These are phyloP conservation scores for Pestalotiopsis fici DNA, from an alignment of 2,329 filamentous ascomycete genomes.

Conservation along the genomic window DNA sequence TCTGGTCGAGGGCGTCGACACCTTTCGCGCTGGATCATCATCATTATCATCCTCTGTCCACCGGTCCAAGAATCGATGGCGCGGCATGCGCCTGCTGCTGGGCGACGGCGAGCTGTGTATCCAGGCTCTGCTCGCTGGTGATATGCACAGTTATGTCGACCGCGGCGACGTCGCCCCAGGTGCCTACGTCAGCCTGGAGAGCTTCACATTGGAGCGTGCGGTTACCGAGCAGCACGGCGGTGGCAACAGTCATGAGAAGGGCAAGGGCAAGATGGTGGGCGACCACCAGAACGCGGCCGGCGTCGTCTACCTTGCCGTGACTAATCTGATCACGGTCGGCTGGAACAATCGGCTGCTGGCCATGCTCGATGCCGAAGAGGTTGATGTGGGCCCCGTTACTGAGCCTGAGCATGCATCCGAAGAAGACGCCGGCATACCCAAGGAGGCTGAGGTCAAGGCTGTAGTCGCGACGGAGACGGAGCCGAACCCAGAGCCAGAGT, in stretches of 20 bases:
- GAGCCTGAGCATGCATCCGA: neutral
- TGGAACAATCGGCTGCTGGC: constrained; percentile 45
- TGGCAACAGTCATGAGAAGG: neutral
- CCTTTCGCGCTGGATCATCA: constrained; percentile 34
- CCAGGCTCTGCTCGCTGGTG: constrained; percentile 49
- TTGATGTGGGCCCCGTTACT: neutral
- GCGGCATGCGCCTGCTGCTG: constrained; percentile 47
- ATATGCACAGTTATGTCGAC: constrained; percentile 50
- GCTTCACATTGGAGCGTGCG: constrained; percentile 36
- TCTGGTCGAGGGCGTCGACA: constrained; percentile 48
- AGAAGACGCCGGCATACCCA: neutral
- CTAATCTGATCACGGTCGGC: constrained; percentile 46
- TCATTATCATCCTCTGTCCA: constrained; percentile 18
- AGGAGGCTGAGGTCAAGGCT: neutral
- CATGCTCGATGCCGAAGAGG: constrained; percentile 15
- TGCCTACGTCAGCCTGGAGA: constrained; percentile 48
- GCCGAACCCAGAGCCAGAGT: neutral
- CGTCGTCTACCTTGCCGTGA: constrained; percentile 43
- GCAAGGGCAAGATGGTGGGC: neutral
- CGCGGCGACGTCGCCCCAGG: constrained; percentile 45
- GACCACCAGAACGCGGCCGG: neutral
- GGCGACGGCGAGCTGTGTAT: constrained; percentile 56
- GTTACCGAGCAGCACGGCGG: no score
- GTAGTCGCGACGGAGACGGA: neutral
- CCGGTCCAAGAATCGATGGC: constrained; percentile 32